Evolutionary conservation across 257 asterid species (phyloP), one percentile per base, ranked within the genome.

Genomic region (Paulownia fortunei): DNA sequence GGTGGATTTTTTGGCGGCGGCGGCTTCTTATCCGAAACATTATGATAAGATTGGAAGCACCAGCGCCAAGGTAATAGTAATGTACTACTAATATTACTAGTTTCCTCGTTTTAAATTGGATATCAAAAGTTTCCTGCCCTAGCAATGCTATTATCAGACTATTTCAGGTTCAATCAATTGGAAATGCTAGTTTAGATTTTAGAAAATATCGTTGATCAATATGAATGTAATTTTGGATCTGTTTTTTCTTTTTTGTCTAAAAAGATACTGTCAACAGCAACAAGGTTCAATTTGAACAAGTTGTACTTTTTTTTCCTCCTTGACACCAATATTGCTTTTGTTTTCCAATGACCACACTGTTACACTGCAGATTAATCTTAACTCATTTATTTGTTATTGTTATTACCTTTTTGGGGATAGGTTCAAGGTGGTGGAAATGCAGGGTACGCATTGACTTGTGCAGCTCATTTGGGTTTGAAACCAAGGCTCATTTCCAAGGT

Each of bases 351-450:
- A n/a, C 13, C 13, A 41, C 2, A 41, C 47, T 41, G 47, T 41
- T n/a, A n/a, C 12, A n/a, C 24, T 18, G 26, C 9, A 2, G 26
- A 52, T n/a, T 55, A 19, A 55, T 23, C 30, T 11, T 0, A 27
- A 10, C 2, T 58, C 37, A 12, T 23, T 58, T 0, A 9, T 15
- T 72, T 56, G 9, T 27, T 65, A 37, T 62, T 73, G 79, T n/a
- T 54, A n/a, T 44, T 44, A 44, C 51, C 51, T 0, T 44, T 44
- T 44, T 18, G 27, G 26, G 23, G 79, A 77, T 77, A 90, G 93
- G 84, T 82, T 47, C 91, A 90, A 82, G 93, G 91, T 74, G 96
- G 96, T 72, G 93, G 96, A 32, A 90, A 90, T 77, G 80, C 90
- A 4, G 93, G 96, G 59, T 88, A 90, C 84, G 89, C 93, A 16